Percentiles rank a stretch among this genome's conserved stretches.
Evolutionary conservation across 1,284 basidiomycete species (phyloP).

Genomic region (Malassezia restricta): DNA sequence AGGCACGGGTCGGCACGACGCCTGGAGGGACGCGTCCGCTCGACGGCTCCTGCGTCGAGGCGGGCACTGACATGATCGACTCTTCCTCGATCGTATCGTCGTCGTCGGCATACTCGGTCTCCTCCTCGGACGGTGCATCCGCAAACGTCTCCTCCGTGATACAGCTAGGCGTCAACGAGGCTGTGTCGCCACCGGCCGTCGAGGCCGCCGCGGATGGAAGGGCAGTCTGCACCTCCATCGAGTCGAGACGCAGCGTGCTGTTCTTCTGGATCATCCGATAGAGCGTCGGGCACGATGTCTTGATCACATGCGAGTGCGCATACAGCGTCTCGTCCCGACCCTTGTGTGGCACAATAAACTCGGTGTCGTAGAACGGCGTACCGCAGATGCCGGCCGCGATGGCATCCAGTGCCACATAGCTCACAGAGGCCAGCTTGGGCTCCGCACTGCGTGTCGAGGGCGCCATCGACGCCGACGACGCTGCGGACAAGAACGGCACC

Average conservation of each 20-base stretch:
- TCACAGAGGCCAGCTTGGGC: conserved; percentile 13
- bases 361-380: conserved; percentile 11
- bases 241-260: conserved; percentile 6
- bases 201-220: neutral
- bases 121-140: neutral
- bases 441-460: neutral
- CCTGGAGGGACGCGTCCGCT: neutral
- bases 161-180: neutral
- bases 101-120: neutral
- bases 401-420: conserved; percentile 10
- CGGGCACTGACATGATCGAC: conserved; percentile 1
- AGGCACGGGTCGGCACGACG: too few relatives aligned
- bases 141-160: neutral
- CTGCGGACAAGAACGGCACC: too few relatives aligned
- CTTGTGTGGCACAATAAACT: conserved; percentile 12
- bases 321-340: conserved; percentile 12
- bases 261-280: conserved; percentile 5
- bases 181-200: neutral
- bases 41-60: neutral
- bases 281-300: conserved; percentile 4
- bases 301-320: conserved; percentile 8
- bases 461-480: neutral
- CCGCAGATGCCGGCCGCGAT: conserved; percentile 11
- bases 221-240: conserved; percentile 7
- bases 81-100: conserved; percentile 5